A percentile compares a stretch with the other conserved stretches of the same genome.
phyloP scores from a whole-genome alignment of 2,329 filamentous ascomycete species.

The Whalleya microplaca region DNA sequence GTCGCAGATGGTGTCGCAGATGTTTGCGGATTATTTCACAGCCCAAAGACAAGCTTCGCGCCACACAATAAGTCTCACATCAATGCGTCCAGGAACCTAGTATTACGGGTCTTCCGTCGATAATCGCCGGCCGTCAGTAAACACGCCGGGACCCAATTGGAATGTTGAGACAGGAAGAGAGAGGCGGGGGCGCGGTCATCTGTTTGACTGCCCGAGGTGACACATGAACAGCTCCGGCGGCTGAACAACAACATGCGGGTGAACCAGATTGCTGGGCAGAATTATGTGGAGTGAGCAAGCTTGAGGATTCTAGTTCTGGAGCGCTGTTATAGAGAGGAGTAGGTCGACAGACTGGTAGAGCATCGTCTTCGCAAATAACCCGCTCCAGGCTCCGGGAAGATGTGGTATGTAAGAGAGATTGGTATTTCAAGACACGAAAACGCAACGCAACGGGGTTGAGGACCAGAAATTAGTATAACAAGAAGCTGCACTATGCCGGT shows the following conservation, averaged over 20 bases:
- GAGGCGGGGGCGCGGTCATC: slow-evolving; percentile 21
- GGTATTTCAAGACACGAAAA: slow-evolving; percentile 4
- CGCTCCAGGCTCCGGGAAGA: slow-evolving; percentile 7
- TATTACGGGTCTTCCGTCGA: slow-evolving; percentile 20
- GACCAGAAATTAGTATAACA: slow-evolving; percentile 3
- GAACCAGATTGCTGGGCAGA: slow-evolving; percentile 18
- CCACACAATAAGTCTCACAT: slow-evolving; percentile 26
- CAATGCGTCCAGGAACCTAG: slow-evolving; percentile 30
- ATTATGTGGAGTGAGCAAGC: slow-evolving; percentile 7
- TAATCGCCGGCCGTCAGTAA: slow-evolving; percentile 23
- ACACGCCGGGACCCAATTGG: slow-evolving; percentile 17
- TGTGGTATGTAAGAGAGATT: slow-evolving; percentile 5
- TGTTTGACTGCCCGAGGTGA: slow-evolving; percentile 27
- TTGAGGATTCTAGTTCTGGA: slow-evolving; percentile 1
- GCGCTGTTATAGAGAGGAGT: neutral
- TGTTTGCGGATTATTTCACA: slow-evolving; percentile 22
- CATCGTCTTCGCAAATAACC: slow-evolving; percentile 10
- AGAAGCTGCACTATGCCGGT: too few species aligned
- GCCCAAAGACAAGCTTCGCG: slow-evolving; percentile 23
- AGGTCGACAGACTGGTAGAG: slow-evolving; percentile 15
- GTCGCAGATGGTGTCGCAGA: slow-evolving; percentile 21
- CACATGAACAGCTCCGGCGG: slow-evolving; percentile 24
- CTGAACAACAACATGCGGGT: slow-evolving; percentile 19
- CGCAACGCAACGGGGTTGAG: slow-evolving; percentile 1
- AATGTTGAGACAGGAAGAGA: slow-evolving; percentile 23